Evolutionary conservation across 768 basidiomycete species (phyloP), one percentile per base, ranked within the genome.

Genomic region (Boletus fagicola): DNA sequence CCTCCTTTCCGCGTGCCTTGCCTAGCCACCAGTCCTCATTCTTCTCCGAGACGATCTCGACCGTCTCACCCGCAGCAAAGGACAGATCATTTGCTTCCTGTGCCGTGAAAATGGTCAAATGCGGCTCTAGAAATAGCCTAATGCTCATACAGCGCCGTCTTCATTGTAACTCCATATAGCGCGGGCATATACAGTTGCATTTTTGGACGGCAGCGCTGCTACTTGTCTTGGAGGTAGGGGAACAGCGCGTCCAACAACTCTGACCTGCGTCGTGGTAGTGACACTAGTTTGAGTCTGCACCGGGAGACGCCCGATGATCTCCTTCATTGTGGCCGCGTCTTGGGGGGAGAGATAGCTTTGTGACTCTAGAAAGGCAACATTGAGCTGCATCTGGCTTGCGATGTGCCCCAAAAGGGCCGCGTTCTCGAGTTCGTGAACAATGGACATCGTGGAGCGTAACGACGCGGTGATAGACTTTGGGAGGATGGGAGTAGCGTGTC

Each of bases 11-110:
- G 35, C 85, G 80, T 54, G 79, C 64, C 58, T 72, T 77, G 28
- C 93, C 92, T 9, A 80, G 83, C 92, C 91, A 96, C 93, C 93
- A 94, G 69, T 94, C 93, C 4, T 77, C 77, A 56, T 94, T 92
- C 45, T 84, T 88, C 68, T 94, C 90, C 56, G 87, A 82, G 42
- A 90, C 69, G 56, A 96, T 79, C 56, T 91, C 88, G 57, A 96
- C 81, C 45, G 84, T 76, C 65, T 94, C 93, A 4, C 91, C 93
- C 0, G 80, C 71, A 28, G 75, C 69, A 78, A 96, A 94, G 1
- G 85, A 82, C 9, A 96, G 77, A 68, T 96, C 93, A n/a, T 87
- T 83, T 13, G 80, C 76, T 63, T 92, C 88, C 88, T 93, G 66
- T 12, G 43, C n/a, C 15, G 30, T 44, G 30, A 39, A 49, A 42